Base-by-base conservation (phyloP, 345 rosid genomes). In the Kernera saxatilis region DNA sequence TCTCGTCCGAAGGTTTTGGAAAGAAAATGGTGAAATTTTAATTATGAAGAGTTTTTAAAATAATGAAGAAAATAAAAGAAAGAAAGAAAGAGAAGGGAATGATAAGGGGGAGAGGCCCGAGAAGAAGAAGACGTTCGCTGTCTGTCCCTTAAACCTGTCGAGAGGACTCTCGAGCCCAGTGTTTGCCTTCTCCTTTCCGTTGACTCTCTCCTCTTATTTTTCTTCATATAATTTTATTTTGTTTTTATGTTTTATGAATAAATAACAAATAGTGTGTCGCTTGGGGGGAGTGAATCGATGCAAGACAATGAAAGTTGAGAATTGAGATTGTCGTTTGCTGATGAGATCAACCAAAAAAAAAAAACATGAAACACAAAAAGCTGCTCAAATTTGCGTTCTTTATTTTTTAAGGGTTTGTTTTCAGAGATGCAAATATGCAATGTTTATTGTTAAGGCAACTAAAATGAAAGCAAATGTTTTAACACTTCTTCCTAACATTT, bases 101-200 rank as follows among this genome's bases (percentile, higher is more conserved):
- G 75, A 69, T 69, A 45, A 63, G 65, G 62, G 79, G 75, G 79
- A 76, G 67, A 76, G 46, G 75, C 29, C 53, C 65, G 66, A 54
- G 79, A 69, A 54, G 79, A 69, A 54, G 66, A 69, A 69, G 74
- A 62, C 75, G 70, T 69, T 73, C 60, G 72, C 32, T 73, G 52
- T 73, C 77, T 74, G 62, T 62, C 74, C 26, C 57, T 74, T 67
- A 35, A 52, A 43, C 64, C 72, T 62, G 74, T 60, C 64, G 78
- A 75, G 57, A 69, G 48, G 78, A 33, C 69, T 75, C 79, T 75
- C 65, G 79, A 75, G 79, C 74, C 79, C 70, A 44, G 79, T 39
- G 79, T 29, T 6, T 67, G 74, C 70, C 61, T 39, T 73, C 72
- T 57, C 60, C 36, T 67, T n/a, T 73, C 13, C 73, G 69, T 74